Conservation (phyloP, 2,329 filamentous ascomycete genomes). For the Lanzia echinophila region DNA sequence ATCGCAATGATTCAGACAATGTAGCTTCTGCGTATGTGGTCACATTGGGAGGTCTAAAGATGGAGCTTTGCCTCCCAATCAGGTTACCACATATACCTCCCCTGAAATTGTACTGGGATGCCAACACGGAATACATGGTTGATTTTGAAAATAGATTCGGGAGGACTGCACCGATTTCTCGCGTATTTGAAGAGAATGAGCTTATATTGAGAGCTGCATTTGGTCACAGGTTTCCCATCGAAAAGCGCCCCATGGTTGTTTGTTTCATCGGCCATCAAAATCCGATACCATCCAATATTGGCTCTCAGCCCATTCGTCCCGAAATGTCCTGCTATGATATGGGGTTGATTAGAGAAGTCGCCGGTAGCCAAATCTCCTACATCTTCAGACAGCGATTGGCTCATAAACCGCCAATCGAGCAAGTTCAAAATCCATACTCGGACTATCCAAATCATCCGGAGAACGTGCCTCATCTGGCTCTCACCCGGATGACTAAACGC, state of each 20-base stretch:
- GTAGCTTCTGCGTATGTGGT: constrained; percentile 24
- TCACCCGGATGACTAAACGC: constrained; percentile 46
- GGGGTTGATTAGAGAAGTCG: constrained; percentile 21
- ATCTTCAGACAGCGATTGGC: constrained; percentile 37
- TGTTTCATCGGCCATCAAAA: constrained; percentile 14
- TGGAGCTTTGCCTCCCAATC: constrained; percentile 19
- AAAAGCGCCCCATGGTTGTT: constrained; percentile 13
- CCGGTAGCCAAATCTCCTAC: constrained; percentile 21
- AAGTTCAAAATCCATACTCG: constrained; percentile 34
- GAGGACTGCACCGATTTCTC: neutral
- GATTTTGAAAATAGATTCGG: neutral
- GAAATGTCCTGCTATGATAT: neutral
- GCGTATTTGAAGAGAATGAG: constrained; percentile 17
- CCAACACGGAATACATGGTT: constrained; percentile 15
- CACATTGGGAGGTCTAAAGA: constrained; percentile 9
- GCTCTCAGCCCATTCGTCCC: neutral
- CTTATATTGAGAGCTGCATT: constrained; percentile 20
- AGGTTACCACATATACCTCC: constrained; percentile 15
- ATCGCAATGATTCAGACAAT: no score
- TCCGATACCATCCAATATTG: neutral
- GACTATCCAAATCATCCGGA: constrained; percentile 36
- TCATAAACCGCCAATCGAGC: constrained; percentile 37
- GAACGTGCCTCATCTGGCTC: constrained; percentile 43
- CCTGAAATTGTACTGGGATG: constrained; percentile 27
- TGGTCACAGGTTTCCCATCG: constrained; percentile 18